These are phyloP conservation scores for Rhododendron simsii DNA, from an alignment of 148 eudicot species.

Conservation along the genomic window DNA sequence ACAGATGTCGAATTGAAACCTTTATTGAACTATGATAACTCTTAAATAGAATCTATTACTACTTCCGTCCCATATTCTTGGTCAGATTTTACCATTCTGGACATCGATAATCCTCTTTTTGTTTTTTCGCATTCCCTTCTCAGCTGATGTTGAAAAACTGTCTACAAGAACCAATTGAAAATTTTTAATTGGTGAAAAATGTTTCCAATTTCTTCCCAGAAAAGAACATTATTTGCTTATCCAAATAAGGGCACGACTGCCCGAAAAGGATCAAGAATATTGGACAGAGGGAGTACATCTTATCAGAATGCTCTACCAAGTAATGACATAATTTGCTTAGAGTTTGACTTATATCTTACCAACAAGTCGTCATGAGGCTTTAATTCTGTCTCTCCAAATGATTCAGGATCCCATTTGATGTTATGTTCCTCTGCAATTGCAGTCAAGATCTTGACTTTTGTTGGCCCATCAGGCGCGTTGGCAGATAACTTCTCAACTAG, in stretches of 20 bases:
- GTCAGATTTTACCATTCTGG: background rate
- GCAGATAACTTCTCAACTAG: constrained; percentile 89
- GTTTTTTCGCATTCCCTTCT: background rate
- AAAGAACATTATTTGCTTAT: background rate
- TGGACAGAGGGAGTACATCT: background rate
- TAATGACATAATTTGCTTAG: background rate
- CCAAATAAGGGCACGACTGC: background rate
- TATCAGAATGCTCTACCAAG: background rate
- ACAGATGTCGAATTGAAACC: background rate
- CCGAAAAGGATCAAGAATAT: background rate
- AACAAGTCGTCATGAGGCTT: constrained; percentile 41
- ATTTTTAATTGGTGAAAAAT: background rate
- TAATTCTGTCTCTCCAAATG: constrained; percentile 60
- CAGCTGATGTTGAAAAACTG: background rate
- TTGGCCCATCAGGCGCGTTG: constrained; percentile 76
- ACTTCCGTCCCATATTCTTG: background rate
- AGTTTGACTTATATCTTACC: constrained; percentile 32
- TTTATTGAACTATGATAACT: background rate
- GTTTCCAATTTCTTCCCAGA: background rate
- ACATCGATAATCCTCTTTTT: background rate
- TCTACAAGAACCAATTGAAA: background rate
- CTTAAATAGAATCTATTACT: background rate
- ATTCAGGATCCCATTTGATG: constrained; percentile 73
- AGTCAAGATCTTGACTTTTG: constrained; percentile 70
- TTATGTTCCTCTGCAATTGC: constrained; percentile 85